Evolutionary conservation across 345 rosid species (phyloP).

Genomic region (Rhodamnia rubescens): DNA sequence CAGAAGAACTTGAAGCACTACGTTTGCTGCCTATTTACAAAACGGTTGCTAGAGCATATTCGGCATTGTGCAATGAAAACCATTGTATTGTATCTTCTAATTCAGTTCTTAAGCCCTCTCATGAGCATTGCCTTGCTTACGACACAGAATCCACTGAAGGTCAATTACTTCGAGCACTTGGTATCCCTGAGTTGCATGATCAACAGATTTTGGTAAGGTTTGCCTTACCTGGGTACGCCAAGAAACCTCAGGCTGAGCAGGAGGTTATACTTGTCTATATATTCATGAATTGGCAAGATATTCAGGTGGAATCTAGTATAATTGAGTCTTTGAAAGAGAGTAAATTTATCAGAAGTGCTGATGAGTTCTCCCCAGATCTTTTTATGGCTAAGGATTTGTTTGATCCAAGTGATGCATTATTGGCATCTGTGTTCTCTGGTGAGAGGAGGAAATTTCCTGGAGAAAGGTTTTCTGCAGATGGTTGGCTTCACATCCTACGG

Average conservation of each 20-base stretch:
- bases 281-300: conserved; percentile 58
- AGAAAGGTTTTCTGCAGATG: conserved; percentile 71
- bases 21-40: conserved; percentile 75
- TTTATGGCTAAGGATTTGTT: conserved; percentile 70
- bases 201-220: conserved; percentile 79
- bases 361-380: conserved; percentile 56
- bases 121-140: conserved; percentile 65
- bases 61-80: conserved; percentile 37
- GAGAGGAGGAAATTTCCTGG: conserved; percentile 88
- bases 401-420: conserved; percentile 78
- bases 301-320: conserved; percentile 60
- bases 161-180: conserved; percentile 63
- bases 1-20: conserved; percentile 64
- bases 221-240: conserved; percentile 70
- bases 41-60: conserved; percentile 59
- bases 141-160: conserved; percentile 49
- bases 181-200: conserved; percentile 68
- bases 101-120: conserved; percentile 73
- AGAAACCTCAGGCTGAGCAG: conserved; percentile 57
- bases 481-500: conserved; percentile 82
- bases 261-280: conserved; percentile 69
- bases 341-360: conserved; percentile 65
- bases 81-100: conserved; percentile 64
- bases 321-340: conserved; percentile 71
- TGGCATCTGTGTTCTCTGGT: conserved; percentile 72